Evolutionary conservation across 2,329 filamentous ascomycete species (phyloP), one percentile per base, ranked within the genome.

Genomic region (Fusarium keratoplasticum): DNA sequence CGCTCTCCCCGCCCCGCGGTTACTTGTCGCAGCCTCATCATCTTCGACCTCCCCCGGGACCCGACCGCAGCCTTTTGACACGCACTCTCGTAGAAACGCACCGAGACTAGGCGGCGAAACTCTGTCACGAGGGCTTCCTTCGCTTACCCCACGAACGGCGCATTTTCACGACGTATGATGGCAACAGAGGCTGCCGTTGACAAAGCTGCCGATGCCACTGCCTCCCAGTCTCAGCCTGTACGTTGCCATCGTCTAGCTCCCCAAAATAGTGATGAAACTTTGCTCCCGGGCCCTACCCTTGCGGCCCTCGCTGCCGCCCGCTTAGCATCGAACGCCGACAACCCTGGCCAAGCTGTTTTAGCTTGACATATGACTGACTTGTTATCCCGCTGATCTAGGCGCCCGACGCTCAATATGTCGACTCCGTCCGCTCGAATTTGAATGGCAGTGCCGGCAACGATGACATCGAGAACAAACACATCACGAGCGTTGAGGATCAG

Each of bases 171-270:
- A 87, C 88, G 88, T 88, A 91, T 89, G 88, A 91, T 91, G 89
- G 89, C 89, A 87, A 88, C 88, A 86, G 89, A 89, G 87, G 86
- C 87, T 85, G 85, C 86, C 81, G 83, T 85, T 82, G 83, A 86
- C 80, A 86, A 83, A 83, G 83, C 85, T 83, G 86, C 86, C 82
- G 86, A 88, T 87, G 87, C 86, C 84, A 84, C 86, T 84, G 82
- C 84, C 81, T 83, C 84, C 79, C 83, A 85, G 77, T 78, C 83
- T 76, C 82, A 84, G 81, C 83, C 82, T 78, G 87, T 88, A 77
- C 84, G 85, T 83, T 64, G 35, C 47, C 69, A 59, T 36, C 54
- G 36, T 31, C 50, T 31, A 42, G 38, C 38, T 42, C 40, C n/a
- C 8, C 54, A 20, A 42, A 42, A 20, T 20, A 13, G 31, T 50